Evolutionary conservation across 2,329 filamentous ascomycete species (phyloP), one percentile per base, ranked within the genome.

Genomic region (Hypoxylon sp.): DNA sequence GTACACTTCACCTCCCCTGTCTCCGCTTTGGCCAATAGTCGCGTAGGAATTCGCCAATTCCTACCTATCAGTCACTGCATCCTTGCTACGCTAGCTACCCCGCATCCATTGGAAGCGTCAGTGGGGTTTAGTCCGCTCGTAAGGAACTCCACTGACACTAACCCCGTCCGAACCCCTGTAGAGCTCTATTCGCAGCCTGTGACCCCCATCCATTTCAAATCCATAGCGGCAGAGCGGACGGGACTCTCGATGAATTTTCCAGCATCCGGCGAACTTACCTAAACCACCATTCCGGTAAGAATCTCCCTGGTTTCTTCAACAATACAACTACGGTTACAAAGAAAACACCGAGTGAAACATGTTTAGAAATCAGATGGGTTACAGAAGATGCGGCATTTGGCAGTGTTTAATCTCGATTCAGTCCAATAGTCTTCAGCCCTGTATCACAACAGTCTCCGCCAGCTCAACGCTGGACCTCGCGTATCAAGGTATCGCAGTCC

Each of bases 241-340:
- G n/a, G n/a, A n/a, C n/a, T n/a, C n/a, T n/a, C n/a, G n/a, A n/a
- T n/a, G n/a, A n/a, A n/a, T n/a, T n/a, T n/a, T n/a, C n/a, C n/a
- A n/a, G n/a, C n/a, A n/a, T n/a, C n/a, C n/a, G n/a, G n/a, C n/a
- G n/a, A n/a, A n/a, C n/a, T n/a, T n/a, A n/a, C n/a, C n/a, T n/a
- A n/a, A n/a, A n/a, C n/a, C n/a, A n/a, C n/a, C n/a, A n/a, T n/a
- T n/a, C n/a, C n/a, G n/a, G n/a, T n/a, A n/a, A n/a, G n/a, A n/a
- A n/a, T n/a, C n/a, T n/a, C n/a, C n/a, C n/a, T n/a, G n/a, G n/a
- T n/a, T n/a, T n/a, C n/a, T n/a, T n/a, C n/a, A n/a, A n/a, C n/a
- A n/a, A n/a, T n/a, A n/a, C n/a, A n/a, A n/a, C n/a, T n/a, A n/a
- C 37, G 35, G 40, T 19, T 23, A 19, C 41, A 55, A 29, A 50